Base-by-base conservation (phyloP, 192 early-diverging fungal species). In the Umbelopsis vinacea region DNA sequence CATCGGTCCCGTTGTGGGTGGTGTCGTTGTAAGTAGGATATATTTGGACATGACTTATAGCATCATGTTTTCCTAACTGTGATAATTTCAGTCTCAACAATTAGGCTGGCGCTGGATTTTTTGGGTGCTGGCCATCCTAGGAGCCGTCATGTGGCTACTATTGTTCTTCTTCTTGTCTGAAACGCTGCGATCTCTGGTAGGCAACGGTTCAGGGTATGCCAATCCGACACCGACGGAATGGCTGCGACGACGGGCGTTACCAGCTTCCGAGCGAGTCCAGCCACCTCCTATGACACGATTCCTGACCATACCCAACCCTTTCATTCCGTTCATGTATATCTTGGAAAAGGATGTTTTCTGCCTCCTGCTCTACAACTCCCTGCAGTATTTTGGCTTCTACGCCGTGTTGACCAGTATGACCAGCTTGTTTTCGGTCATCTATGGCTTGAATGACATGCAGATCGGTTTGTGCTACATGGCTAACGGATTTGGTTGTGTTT, bases 381-480 rank as follows among this genome's bases (percentile, higher is more conserved):
- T 83, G 2, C 68, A 74, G 1, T 74, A 82, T 17, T 76, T 71
- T 29, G 66, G 71, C 0, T 83, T 81, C 53, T 84, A 82, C 33
- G 76, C 78, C 46, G 68, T 79, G 50, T 71, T 74, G 68, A 81
- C 79, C 26, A 77, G 78, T 4, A 72, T 78, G 29, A 67, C 85
- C 3, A 78, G 68, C 11, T 77, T 80, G 0, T 84, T 84, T 48
- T 5, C 40, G 1, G 5, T 66, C 7, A 50, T 71, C 35, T 86
- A 86, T 43, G 50, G 74, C 24, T 35, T 84, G 69, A 71, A 52
- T 24, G 81, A 80, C 46, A 50, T 74, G 5, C 71, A 74, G 3
- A 77, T 86, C 46, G 82, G 85, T 0, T 22, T 84, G 8, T 82
- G 80, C 35, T 86, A 82, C 57, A 71, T 84, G 46, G 69, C 75